Conservation (phyloP, 805 yeast species). For the Candida tammaniensis region DNA sequence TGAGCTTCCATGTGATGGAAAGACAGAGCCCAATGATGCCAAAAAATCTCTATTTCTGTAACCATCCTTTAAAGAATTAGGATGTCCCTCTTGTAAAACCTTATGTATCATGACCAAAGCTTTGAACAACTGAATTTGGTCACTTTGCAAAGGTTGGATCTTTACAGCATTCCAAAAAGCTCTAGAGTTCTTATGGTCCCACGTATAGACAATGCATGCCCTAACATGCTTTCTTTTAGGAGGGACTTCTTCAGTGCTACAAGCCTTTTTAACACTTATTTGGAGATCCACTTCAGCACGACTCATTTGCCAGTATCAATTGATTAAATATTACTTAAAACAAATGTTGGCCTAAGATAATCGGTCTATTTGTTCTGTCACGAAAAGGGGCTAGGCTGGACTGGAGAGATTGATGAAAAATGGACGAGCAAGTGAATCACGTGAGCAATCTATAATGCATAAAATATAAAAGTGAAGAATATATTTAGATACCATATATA, state of each 20-base stretch:
- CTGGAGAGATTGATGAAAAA: too few species aligned
- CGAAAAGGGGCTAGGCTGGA: too few species aligned
- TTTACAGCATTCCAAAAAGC: slow-evolving; percentile 85
- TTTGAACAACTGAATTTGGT: slow-evolving; percentile 83
- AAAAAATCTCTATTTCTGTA: slow-evolving; percentile 77
- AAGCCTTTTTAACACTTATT: slow-evolving; percentile 74
- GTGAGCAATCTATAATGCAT: too few species aligned
- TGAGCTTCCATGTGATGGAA: slow-evolving; percentile 41
- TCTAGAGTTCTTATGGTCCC: slow-evolving; percentile 87
- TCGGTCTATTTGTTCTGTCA: too few species aligned
- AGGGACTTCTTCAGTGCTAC: slow-evolving; percentile 80
- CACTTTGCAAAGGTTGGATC: slow-evolving; percentile 73
- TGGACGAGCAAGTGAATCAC: too few species aligned
- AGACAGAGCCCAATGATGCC: slow-evolving; percentile 62
- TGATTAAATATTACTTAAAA: background rate
- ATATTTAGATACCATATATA: too few species aligned
- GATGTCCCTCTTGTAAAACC: slow-evolving; percentile 98
- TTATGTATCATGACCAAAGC: slow-evolving; percentile 84
- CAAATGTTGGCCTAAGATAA: too few species aligned
- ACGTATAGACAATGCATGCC: slow-evolving; percentile 90
- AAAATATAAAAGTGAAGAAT: too few species aligned
- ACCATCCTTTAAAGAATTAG: slow-evolving; percentile 76
- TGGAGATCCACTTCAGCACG: slow-evolving; percentile 47
- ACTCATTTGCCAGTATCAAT: slow-evolving; percentile 26
- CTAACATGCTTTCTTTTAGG: slow-evolving; percentile 96